phyloP scores from a whole-genome alignment of 2,329 filamentous ascomycete genomes.

The Ilyonectria sp. region DNA sequence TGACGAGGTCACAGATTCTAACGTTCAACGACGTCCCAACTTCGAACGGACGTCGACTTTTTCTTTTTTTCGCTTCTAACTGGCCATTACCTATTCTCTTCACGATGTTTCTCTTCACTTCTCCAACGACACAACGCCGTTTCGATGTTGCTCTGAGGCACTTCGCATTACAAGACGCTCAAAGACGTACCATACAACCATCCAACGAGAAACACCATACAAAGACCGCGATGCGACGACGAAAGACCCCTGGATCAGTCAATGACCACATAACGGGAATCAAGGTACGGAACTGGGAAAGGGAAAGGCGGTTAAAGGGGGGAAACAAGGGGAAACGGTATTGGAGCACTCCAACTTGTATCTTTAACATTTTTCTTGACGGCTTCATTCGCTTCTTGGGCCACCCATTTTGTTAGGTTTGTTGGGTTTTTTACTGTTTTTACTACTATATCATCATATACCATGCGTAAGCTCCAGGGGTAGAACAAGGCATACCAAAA shows the following conservation, averaged over 20 bases:
- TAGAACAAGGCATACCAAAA: constrained; percentile 51
- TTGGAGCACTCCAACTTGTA: constrained; percentile 33
- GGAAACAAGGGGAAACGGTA: constrained; percentile 27
- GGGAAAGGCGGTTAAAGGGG: constrained; percentile 20
- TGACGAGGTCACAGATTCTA: constrained; percentile 36
- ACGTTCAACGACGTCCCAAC: background rate
- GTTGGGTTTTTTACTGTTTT: constrained; percentile 32
- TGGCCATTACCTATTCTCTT: constrained; percentile 21
- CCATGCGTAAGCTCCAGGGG: constrained; percentile 47
- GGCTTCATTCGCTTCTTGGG: constrained; percentile 33
- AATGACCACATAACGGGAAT: constrained; percentile 31
- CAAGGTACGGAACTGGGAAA: constrained; percentile 27
- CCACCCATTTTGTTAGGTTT: constrained; percentile 26
- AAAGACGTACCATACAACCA: constrained; percentile 23
- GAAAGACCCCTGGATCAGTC: constrained; percentile 21
- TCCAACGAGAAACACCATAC: constrained; percentile 20
- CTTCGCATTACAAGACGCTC: constrained; percentile 16
- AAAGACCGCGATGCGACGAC: constrained; percentile 26
- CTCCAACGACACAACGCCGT: constrained; percentile 15
- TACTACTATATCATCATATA: constrained; percentile 41
- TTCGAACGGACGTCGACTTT: background rate
- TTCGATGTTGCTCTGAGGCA: constrained; percentile 15
- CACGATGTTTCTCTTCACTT: constrained; percentile 16
- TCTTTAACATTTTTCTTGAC: constrained; percentile 34
- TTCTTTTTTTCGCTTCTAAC: constrained; percentile 13